A percentile compares a stretch with the other conserved stretches of the same genome.
Conservation (phyloP, 257 asterid species). For the Fraxinus excelsior region DNA sequence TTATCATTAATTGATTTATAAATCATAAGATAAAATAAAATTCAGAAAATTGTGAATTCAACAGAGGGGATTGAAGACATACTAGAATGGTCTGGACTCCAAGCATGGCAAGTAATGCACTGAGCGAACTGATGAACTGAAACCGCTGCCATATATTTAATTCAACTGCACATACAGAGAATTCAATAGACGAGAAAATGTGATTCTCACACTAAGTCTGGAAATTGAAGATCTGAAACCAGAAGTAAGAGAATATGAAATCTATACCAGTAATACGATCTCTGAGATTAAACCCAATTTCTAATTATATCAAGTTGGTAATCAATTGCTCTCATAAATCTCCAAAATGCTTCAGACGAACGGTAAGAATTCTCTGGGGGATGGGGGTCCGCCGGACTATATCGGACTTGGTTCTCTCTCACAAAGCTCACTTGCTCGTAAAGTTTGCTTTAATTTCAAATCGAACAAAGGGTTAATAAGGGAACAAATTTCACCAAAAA, state of each 20-base stretch:
- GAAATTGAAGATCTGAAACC: conserved; percentile 2
- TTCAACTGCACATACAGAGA: conserved; percentile 15
- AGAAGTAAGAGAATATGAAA: not conserved
- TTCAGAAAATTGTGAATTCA: not conserved
- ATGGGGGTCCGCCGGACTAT: not conserved
- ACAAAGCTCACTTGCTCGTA: not conserved
- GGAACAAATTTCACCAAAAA: not conserved
- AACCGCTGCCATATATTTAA: conserved; percentile 68
- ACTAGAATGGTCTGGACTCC: conserved; percentile 96
- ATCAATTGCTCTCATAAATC: conserved; percentile 8
- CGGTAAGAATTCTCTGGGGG: not conserved
- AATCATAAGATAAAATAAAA: not conserved
- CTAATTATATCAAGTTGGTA: not conserved
- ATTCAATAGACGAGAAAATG: not conserved
- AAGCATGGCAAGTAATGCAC: conserved; percentile 89
- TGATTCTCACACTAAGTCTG: not conserved
- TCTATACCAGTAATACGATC: conserved; percentile 3
- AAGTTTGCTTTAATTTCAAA: not conserved
- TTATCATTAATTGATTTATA: conserved; percentile 14
- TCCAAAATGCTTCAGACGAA: conserved; percentile 1
- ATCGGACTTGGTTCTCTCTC: not conserved
- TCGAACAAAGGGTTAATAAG: not conserved
- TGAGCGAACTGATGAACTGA: conserved; percentile 84
- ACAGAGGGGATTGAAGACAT: conserved; percentile 8
- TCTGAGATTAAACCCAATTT: conserved; percentile 14